Evolutionary conservation across 768 basidiomycete genomes (phyloP).

Genomic region (Leucosporidium scottii): DNA sequence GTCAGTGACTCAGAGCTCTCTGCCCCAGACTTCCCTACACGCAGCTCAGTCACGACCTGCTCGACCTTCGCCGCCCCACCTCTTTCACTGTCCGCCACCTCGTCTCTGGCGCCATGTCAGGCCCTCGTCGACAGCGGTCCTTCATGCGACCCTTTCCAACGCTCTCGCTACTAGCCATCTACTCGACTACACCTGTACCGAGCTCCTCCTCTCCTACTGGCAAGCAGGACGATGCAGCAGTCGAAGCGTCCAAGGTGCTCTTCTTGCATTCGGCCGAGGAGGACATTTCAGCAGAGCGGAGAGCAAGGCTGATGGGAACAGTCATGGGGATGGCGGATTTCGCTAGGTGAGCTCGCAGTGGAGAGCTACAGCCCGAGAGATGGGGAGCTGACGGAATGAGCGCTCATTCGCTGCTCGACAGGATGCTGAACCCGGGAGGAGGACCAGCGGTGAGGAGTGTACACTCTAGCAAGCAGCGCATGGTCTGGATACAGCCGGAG

Average conservation of each 20-base stretch:
- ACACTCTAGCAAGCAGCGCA: slow-evolving; percentile 10
- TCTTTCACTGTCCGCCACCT: no score
- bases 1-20: no score
- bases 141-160: slow-evolving; percentile 4
- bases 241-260: slow-evolving; percentile 24
- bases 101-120: no score
- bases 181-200: slow-evolving; percentile 8
- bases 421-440: slow-evolving; percentile 6
- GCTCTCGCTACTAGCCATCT: slow-evolving; percentile 19
- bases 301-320: slow-evolving; percentile 17
- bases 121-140: no score
- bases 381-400: background rate
- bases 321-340: slow-evolving; percentile 24
- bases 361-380: background rate
- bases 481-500: slow-evolving; percentile 30
- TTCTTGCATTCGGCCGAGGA: background rate
- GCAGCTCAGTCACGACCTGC: no score
- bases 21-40: no score
- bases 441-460: slow-evolving; percentile 1
- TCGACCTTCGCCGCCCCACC: no score
- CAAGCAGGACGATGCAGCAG: slow-evolving; percentile 2
- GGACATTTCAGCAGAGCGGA: background rate
- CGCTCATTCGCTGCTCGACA: background rate
- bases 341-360: slow-evolving; percentile 9
- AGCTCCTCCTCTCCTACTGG: background rate